These are phyloP conservation scores for Thelonectria rubi DNA, from an alignment of 2,329 filamentous ascomycete genomes.

Conservation along the genomic window DNA sequence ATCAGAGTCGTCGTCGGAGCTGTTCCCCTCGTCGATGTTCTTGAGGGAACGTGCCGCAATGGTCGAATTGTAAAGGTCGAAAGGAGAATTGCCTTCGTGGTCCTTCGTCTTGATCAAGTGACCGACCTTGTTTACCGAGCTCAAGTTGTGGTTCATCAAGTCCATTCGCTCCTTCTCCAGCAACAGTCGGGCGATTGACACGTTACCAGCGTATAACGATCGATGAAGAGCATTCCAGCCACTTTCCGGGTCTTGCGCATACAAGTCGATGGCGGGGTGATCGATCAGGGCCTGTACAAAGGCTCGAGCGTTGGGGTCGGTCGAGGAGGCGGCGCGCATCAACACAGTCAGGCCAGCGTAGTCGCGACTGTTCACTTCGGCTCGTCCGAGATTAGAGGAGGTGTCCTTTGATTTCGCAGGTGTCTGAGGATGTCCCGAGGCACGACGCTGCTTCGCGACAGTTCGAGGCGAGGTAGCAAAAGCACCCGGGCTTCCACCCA, in stretches of 20 bases:
- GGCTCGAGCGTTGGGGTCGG: constrained; percentile 70
- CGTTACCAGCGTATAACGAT: constrained; percentile 88
- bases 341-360: constrained; percentile 82
- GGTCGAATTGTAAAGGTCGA: constrained; percentile 90
- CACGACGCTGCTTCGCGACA: constrained; percentile 60
- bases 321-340: constrained; percentile 83
- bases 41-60: constrained; percentile 80
- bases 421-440: constrained; percentile 58
- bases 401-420: constrained; percentile 56
- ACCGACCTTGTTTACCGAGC: constrained; percentile 69
- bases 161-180: constrained; percentile 80
- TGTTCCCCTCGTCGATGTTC: constrained; percentile 55
- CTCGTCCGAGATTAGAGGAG: constrained; percentile 55
- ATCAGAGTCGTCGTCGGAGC: constrained; percentile 62
- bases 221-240: constrained; percentile 96
- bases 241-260: constrained; percentile 87
- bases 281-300: constrained; percentile 85
- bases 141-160: constrained; percentile 65
- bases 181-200: constrained; percentile 83
- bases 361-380: constrained; percentile 88
- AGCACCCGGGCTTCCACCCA: constrained; percentile 53
- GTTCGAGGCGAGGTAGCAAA: constrained; percentile 60
- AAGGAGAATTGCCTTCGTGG: constrained; percentile 91
- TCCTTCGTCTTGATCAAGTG: constrained; percentile 95
- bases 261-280: constrained; percentile 84